Percentiles rank a stretch among this genome's conserved stretches.
These are phyloP conservation scores for Emmonsiellopsis sp. DNA, from an alignment of 2,329 filamentous ascomycete genomes.

Conservation along the genomic window DNA sequence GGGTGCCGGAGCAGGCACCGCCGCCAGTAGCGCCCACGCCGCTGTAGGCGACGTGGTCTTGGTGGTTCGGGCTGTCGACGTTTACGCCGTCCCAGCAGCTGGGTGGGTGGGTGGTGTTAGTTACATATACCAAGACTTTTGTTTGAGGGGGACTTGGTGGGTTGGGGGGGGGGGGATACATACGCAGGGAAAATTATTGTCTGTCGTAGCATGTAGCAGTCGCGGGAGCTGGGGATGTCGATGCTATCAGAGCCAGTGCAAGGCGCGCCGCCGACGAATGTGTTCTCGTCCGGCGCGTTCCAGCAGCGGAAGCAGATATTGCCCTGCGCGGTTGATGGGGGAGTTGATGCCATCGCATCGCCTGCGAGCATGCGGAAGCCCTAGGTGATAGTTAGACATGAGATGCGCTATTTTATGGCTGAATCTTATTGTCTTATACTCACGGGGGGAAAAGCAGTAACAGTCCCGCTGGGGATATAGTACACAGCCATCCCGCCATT, in stretches of 20 bases:
- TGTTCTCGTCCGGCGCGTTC: neutral
- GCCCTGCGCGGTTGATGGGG: neutral
- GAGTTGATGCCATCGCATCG: neutral
- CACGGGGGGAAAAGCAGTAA: neutral
- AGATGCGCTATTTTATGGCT: neutral
- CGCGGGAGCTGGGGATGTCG: neutral
- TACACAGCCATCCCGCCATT: neutral
- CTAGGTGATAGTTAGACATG: neutral
- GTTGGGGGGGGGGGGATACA: neutral
- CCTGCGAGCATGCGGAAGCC: neutral
- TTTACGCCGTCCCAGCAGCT: conserved; percentile 24
- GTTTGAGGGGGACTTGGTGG: no score
- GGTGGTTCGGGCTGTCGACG: conserved; percentile 19
- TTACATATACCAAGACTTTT: neutral
- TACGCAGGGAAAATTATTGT: neutral
- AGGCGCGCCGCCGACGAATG: neutral
- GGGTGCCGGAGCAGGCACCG: conserved; percentile 19
- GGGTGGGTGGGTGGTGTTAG: neutral
- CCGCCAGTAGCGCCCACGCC: conserved; percentile 15
- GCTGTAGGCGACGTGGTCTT: conserved; percentile 23
- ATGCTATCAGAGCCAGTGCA: neutral
- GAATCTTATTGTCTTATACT: neutral
- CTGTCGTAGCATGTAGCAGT: neutral
- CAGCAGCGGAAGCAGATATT: neutral
- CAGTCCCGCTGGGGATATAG: neutral